These are phyloP conservation scores for Talaromyces wortmannii DNA, from an alignment of 495 filamentous ascomycete species.

Conservation along the genomic window DNA sequence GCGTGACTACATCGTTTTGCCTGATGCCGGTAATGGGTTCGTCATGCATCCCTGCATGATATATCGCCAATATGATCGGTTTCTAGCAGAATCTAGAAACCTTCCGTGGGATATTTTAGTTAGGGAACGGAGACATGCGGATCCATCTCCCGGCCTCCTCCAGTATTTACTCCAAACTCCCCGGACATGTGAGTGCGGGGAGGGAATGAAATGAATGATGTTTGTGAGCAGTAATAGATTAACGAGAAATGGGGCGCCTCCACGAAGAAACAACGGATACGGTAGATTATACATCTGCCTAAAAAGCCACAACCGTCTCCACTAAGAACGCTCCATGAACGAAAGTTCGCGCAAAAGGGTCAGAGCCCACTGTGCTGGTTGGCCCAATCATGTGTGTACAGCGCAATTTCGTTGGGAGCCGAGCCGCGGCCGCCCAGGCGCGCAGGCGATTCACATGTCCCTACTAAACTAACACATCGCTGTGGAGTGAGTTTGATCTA, in stretches of 20 bases:
- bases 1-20: too few species aligned
- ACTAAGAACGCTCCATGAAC: background rate
- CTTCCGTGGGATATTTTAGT: too few species aligned
- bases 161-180: background rate
- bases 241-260: background rate
- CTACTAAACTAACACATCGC: too few species aligned
- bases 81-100: too few species aligned
- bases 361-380: background rate
- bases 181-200: constrained; percentile 1
- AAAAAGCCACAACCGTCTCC: background rate
- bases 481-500: background rate
- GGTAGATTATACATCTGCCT: constrained; percentile 2
- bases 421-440: background rate
- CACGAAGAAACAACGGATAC: background rate
- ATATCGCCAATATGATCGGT: too few species aligned
- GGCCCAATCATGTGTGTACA: background rate
- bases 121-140: background rate
- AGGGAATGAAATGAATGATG: background rate
- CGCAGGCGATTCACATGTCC: background rate
- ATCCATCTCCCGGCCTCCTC: background rate
- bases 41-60: too few species aligned
- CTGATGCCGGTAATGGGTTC: too few species aligned
- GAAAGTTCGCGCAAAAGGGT: too few species aligned
- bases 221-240: too few species aligned
- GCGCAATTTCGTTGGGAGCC: background rate